Evolutionary conservation across 108 stramenopile species (phyloP), one percentile per base, ranked within the genome.

Genomic region (Pseudonitzschia pungens): DNA sequence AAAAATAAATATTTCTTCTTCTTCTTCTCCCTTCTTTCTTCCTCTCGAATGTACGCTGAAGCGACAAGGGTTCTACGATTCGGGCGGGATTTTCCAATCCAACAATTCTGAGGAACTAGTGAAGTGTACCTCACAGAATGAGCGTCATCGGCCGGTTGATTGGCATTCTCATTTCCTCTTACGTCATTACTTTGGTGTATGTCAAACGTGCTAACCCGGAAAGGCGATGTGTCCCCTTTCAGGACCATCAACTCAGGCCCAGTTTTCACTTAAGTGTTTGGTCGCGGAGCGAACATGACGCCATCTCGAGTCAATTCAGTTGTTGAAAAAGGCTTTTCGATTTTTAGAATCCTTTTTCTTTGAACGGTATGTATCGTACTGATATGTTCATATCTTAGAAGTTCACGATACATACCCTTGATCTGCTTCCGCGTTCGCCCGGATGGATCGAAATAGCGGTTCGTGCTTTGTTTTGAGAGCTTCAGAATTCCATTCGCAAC

Each of bases 181-280:
- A 55, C 54, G 54, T 55, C 54, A 55, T 55, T 55, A n/a, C n/a
- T n/a, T n/a, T n/a, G n/a, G 24, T 51, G 50, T 16, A n/a, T 55
- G 54, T 55, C 54, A 55, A 55, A 26, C 54, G 10, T 26, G 45
- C 26, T 20, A 2, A 55, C 2, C 2, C 4, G 2, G 26, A 55
- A 55, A 55, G 54, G 22, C 54, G 54, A 55, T 55, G 54, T 55
- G 54, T 55, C 54, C 54, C 21, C 54, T 26, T 55, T 55, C 3
- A 26, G 54, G 20, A 26, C 54, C 54, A 55, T 24, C 20, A 10
- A 55, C 24, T 55, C 54, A 55, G 14, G 54, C 24, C 24, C 24
- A 24, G 4, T 1, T 22, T 24, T 2, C 36, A 55, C 24, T 55
- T 26, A 26, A 9, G 54, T 12, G 10, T 6, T 36, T 55, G 54